Conservation (phyloP, 306 rosid species). For the Cucumis sativus region Cucumber_9930_V3 NC_026660.2:10045501-10046000, state of each 20-base stretch:
- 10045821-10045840: not conserved
- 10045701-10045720: not conserved
- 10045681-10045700: not conserved
- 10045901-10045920: constrained; percentile 13
- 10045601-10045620: not conserved
- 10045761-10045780: not conserved
- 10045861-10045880: not conserved
- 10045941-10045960: constrained; percentile 21
- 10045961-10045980: constrained; percentile 5
- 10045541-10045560: not conserved
- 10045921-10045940: constrained; percentile 11
- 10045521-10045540: not conserved
- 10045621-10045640: not conserved
- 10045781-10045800: not conserved
- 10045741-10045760: not conserved
- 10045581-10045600: not conserved
- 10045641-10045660: not conserved
- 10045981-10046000: not conserved
- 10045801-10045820: not conserved
- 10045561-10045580: not conserved
- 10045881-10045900: not conserved
- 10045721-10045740: not conserved
- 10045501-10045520: not conserved
- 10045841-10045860: not conserved
- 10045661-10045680: not conserved